Conservation (phyloP, 1,284 basidiomycete genomes). For the Psilocybe mexicana region DNA sequence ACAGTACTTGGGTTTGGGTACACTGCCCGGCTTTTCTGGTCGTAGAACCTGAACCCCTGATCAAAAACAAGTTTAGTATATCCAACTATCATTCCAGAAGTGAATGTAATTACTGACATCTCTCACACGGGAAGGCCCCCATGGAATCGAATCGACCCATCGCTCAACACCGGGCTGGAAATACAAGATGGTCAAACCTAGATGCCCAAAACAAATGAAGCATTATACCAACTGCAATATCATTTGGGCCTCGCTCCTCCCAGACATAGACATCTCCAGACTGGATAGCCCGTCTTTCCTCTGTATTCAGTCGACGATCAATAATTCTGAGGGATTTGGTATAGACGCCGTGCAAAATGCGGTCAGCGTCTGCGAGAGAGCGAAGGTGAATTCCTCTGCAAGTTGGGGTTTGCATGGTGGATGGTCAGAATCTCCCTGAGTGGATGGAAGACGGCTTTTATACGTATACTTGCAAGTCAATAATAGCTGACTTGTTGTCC, state of each 20-base stretch:
- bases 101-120: constrained; percentile 48
- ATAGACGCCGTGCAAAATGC: constrained; percentile 75
- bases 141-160: constrained; percentile 80
- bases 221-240: constrained; percentile 62
- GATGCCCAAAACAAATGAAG: constrained; percentile 3
- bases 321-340: constrained; percentile 66
- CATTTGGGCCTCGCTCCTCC: constrained; percentile 78
- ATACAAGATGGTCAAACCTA: constrained; percentile 17
- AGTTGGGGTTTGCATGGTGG: constrained; percentile 42
- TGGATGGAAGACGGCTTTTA: too few relatives aligned
- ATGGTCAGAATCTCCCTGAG: too few relatives aligned
- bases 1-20: constrained; percentile 44
- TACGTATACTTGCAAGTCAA: too few relatives aligned
- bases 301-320: constrained; percentile 71
- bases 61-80: neutral
- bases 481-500: too few relatives aligned
- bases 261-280: constrained; percentile 80
- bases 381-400: constrained; percentile 43
- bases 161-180: constrained; percentile 70
- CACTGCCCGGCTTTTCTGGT: constrained; percentile 58
- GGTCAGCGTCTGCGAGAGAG: constrained; percentile 66
- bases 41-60: constrained; percentile 77
- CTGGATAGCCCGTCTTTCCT: constrained; percentile 59
- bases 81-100: constrained; percentile 3
- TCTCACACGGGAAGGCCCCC: constrained; percentile 76